phyloP scores from a whole-genome alignment of 768 basidiomycete species.

The Boletus pseudo-olivaceus region DNA sequence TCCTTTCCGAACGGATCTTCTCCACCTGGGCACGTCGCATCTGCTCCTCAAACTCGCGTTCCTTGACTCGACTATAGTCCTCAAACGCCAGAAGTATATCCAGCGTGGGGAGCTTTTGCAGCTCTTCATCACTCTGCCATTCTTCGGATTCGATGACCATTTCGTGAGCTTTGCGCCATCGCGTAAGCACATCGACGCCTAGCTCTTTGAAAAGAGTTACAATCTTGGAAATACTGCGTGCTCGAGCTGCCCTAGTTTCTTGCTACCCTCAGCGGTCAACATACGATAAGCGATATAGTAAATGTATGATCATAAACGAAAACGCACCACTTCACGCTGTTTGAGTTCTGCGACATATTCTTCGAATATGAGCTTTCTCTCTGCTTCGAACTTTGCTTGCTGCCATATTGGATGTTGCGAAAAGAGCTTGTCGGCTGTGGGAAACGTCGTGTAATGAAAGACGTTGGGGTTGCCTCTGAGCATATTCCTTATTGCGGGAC shows the following conservation, averaged over 20 bases:
- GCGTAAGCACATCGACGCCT: slow-evolving; percentile 88
- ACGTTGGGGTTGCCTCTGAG: slow-evolving; percentile 84
- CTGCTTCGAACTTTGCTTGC: slow-evolving; percentile 78
- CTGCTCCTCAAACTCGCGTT: slow-evolving; percentile 89
- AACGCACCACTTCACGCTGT: slow-evolving; percentile 81
- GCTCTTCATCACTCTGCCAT: slow-evolving; percentile 72
- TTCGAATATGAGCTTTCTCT: slow-evolving; percentile 84
- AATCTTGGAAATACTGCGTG: slow-evolving; percentile 79
- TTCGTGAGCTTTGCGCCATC: slow-evolving; percentile 84
- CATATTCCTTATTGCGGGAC: slow-evolving; percentile 84
- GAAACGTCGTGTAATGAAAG: slow-evolving; percentile 88
- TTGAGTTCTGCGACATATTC: slow-evolving; percentile 87
- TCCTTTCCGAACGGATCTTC: slow-evolving; percentile 79
- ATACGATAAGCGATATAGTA: slow-evolving; percentile 3
- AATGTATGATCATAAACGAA: neutral
- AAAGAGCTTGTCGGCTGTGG: slow-evolving; percentile 84
- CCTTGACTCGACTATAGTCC: slow-evolving; percentile 85
- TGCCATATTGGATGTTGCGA: slow-evolving; percentile 89
- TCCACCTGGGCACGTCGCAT: slow-evolving; percentile 77
- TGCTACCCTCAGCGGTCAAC: slow-evolving; percentile 43
- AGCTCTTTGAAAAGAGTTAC: slow-evolving; percentile 82
- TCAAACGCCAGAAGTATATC: slow-evolving; percentile 94
- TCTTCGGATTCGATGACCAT: slow-evolving; percentile 73
- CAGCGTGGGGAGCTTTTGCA: slow-evolving; percentile 81
- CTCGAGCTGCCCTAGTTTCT: slow-evolving; percentile 72